Percentiles rank a stretch among this genome's conserved stretches.
Conservation (phyloP, 495 filamentous ascomycete genomes). For the Chlorociboria aeruginascens region DNA sequence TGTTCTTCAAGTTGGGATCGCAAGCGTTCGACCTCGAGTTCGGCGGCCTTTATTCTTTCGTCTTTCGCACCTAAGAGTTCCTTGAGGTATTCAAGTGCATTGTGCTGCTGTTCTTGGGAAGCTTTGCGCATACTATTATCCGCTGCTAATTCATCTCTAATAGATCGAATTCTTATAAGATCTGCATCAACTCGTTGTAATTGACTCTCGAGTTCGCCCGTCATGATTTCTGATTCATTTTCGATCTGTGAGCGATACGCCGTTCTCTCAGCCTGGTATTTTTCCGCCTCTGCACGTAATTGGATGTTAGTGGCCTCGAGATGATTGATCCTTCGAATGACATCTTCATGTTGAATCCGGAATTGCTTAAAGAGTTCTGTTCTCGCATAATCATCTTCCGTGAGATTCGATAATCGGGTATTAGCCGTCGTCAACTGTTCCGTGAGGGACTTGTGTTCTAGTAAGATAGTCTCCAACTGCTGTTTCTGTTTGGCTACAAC, state of each 20-base stretch:
- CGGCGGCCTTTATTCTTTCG: slow-evolving; percentile 63
- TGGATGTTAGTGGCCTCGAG: slow-evolving; percentile 81
- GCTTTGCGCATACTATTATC: slow-evolving; percentile 72
- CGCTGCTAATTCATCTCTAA: slow-evolving; percentile 71
- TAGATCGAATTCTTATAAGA: slow-evolving; percentile 68
- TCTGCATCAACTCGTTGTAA: slow-evolving; percentile 72
- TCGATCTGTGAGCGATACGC: slow-evolving; percentile 70
- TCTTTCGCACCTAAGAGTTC: slow-evolving; percentile 68
- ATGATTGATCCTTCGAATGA: slow-evolving; percentile 82
- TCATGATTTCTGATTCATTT: slow-evolving; percentile 54
- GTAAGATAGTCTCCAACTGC: slow-evolving; percentile 65
- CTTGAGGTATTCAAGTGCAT: slow-evolving; percentile 53
- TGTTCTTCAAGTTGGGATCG: slow-evolving; percentile 35
- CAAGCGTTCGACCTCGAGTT: slow-evolving; percentile 68
- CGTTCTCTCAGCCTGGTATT: slow-evolving; percentile 71
- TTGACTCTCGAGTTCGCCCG: slow-evolving; percentile 69
- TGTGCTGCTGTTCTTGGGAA: slow-evolving; percentile 61
- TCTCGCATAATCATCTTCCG: slow-evolving; percentile 86
- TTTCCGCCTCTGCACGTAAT: slow-evolving; percentile 73
- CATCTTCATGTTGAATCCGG: slow-evolving; percentile 81
- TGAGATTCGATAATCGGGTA: slow-evolving; percentile 46
- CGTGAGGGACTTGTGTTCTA: slow-evolving; percentile 68
- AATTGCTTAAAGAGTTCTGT: slow-evolving; percentile 88
- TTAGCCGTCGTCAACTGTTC: slow-evolving; percentile 62
- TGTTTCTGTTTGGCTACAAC: slow-evolving; percentile 72